Base-by-base conservation (phyloP, 2,329 filamentous ascomycete genomes). In the Colletotrichum simmondsii region DNA sequence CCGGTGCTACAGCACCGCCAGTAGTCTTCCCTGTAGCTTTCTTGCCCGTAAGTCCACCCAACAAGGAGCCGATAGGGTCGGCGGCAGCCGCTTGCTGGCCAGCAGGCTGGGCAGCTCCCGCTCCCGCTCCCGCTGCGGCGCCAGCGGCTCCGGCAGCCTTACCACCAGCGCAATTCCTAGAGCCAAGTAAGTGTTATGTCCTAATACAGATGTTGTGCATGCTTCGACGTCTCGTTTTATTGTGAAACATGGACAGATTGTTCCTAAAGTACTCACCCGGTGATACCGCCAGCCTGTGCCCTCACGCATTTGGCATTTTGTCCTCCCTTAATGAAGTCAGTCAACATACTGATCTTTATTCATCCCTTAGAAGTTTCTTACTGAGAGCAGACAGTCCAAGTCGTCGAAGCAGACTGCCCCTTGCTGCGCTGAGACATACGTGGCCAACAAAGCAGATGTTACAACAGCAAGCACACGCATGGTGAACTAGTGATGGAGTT, bases 361-460 rank as follows among this genome's bases (percentile, higher is more conserved):
- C 4, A 16, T 4, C 2, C 11, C 7, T 5, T 22, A 2, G 14
- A 5, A 6, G 8, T 30, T 12, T 28, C 59, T 14, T 72, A 72
- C 70, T 3, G 70, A 19, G 16, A 72, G 70, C 16, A 59, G 19
- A 22, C 70, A 72, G 26, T 72, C 70, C 32, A 72, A 22, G 32
- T 72, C 70, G 7, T 72, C 70, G 28, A 72, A 72, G 60, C 70
- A 72, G 7, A 68, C 54, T 24, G 70, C 70, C 32, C 70, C 70
- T 46, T 72, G 42, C 19, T 49, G 70, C 3, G 65, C 70, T 6
- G 70, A 63, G 42, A 72, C 70, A 11, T 72, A 69, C 8, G 59
- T 60, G 11, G 32, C 70, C 53, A 59, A 69, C 24, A 72, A 14
- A 32, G 70, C 70, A 22, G 70, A 69, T 46, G 70, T 66, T 5